Base-by-base conservation (phyloP, 1,284 basidiomycete genomes). In the Golubevia pallescens region DNA sequence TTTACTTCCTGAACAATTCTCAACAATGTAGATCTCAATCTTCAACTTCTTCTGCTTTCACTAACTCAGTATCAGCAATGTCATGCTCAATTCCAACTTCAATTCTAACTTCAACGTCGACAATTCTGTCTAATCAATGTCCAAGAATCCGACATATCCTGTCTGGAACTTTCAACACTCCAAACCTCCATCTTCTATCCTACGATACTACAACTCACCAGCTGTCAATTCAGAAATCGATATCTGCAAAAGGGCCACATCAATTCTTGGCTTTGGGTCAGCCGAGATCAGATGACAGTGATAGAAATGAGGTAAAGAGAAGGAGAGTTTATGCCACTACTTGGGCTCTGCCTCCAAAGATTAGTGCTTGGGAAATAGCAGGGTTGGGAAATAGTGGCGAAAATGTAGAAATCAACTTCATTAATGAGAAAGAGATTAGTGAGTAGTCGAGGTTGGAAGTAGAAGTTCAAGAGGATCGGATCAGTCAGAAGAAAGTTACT, bases 111-210 rank as follows among this genome's bases (percentile, higher is more conserved):
- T 38, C 34, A 38, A 38, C 34, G 3, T 38, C 34, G 34, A n/a
- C n/a, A n/a, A 38, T 38, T 38, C 34, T 38, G 10, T 38, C 34
- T 16, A 14, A 13, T 57, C 3, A 14, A 2, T 78, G 74, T 61
- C 63, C 75, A 1, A 62, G 69, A 2, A 42, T 58, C 3, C 65
- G 65, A 4, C 69, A 68, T 55, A 61, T 81, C 3, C 68, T 79
- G 0, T 78, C 66, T 8, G 78, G 78, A 3, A 81, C 77, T 0
- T 81, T 81, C 63, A 81, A 81, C 63, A 69, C 70, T 1, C 57
- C 61, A n/a, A n/a, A 57, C 2, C 68, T 81, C 2, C 74, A 73
- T 57, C 69, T 81, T 1, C 62, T 81, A 0, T 24, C 67, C 2
- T 81, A 73, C 67, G 75, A 81, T 57, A 42, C 61, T 21, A 62